Evolutionary conservation across 129 eudicot species (phyloP).

Genomic region (Rutidosis leptorrhynchoides): DNA sequence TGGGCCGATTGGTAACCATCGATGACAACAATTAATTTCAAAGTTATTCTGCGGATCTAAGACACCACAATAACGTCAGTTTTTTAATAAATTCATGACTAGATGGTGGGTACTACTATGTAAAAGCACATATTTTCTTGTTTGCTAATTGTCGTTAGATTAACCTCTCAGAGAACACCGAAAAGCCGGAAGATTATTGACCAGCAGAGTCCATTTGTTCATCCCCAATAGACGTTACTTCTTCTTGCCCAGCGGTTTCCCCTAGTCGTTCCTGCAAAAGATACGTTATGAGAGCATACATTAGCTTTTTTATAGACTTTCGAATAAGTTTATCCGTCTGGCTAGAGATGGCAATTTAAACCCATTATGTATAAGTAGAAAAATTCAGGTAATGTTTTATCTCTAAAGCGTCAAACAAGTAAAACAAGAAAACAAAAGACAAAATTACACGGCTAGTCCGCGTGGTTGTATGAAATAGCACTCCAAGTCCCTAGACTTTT

Average conservation of each 20-base stretch:
- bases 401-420: too few species aligned
- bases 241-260: conserved; percentile 55
- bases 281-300: not conserved
- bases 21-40: conserved; percentile 19
- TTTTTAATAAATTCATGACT: conserved; percentile 27
- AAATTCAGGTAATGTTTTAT: too few species aligned
- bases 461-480: too few species aligned
- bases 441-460: too few species aligned
- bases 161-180: conserved; percentile 30
- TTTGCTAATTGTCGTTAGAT: conserved; percentile 46
- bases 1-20: conserved; percentile 27
- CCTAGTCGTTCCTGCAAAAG: conserved; percentile 58
- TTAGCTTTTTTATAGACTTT: not conserved
- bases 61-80: conserved; percentile 22
- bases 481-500: too few species aligned
- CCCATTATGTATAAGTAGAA: not conserved
- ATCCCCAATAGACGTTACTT: conserved; percentile 38
- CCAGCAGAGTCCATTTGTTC: conserved; percentile 45
- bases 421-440: too few species aligned
- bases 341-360: not conserved
- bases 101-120: conserved; percentile 16
- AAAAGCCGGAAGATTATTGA: conserved; percentile 36
- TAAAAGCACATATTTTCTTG: conserved; percentile 24
- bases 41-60: conserved; percentile 27
- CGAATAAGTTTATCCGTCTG: not conserved